Base-by-base conservation (phyloP, 306 rosid species). In the Prunus padus region DNA sequence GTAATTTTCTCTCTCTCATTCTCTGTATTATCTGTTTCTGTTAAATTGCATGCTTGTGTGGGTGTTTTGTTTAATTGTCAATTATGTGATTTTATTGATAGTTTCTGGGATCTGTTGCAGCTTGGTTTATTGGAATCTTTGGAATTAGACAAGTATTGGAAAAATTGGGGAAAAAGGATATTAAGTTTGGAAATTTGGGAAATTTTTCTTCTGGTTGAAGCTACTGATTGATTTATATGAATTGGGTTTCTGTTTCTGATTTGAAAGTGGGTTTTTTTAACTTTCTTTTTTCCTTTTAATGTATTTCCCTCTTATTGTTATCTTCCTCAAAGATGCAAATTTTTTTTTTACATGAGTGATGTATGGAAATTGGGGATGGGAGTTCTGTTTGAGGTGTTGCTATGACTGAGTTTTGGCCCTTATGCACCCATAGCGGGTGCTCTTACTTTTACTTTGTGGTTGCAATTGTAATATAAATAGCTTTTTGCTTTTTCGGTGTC, bases 141-240 rank as follows among this genome's bases (percentile, higher is more conserved):
- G 46, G 57, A 73, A 73, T 73, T 72, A 28, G 15, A 25, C 1
- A 63, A 19, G 15, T 4, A 31, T 63, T 73, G 77, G 56, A 18
- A 63, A 63, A 16, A 18, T 61, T 61, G 66, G 44, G 66, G 66
- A 11, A 18, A 33, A 16, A 33, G 7, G 13, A 10, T 28, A 13
- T 33, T 15, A 8, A 28, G 65, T 57, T 57, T 23, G 76, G 16
- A 49, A 40, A 30, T 22, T 44, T 59, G 33, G 46, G 57, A 33
- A 19, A 22, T 25, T 4, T 3, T n/a, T 10, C 3, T 70, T 40
- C 15, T 72, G 66, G 18, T 30, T 23, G 13, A 28, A 59, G 45
- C 4, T 6, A 63, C 56, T 55, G 54, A 71, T 37, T 55, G 26
- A 11, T 37, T 71, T 23, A 12, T 28, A 19, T 23, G 65, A 55